Conservation (phyloP, 129 eudicot species). For the Flaveria brownii region DNA sequence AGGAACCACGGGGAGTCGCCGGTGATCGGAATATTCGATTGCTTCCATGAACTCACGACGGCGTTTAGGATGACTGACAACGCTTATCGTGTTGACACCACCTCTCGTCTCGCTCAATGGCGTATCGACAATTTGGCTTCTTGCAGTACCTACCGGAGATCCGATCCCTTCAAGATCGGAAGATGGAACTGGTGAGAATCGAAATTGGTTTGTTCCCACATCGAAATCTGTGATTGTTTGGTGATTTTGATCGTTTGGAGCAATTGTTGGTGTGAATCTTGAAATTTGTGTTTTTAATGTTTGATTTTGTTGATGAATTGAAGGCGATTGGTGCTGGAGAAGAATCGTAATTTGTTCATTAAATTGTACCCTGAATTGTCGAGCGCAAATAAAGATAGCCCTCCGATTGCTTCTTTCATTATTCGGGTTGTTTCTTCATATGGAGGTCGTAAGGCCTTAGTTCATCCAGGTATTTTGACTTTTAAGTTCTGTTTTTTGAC, state of each 20-base stretch:
- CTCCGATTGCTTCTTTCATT: conserved; percentile 86
- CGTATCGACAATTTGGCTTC: conserved; percentile 82
- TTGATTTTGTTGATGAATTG: conserved; percentile 18
- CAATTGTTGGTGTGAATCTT: background rate
- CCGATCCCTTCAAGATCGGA: conserved; percentile 96
- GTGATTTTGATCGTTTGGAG: background rate
- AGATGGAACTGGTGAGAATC: conserved; percentile 74
- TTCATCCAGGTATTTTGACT: conserved; percentile 75
- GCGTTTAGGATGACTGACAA: conserved; percentile 61
- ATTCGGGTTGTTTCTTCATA: conserved; percentile 65
- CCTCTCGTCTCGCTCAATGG: conserved; percentile 98
- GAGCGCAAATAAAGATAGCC: conserved; percentile 62
- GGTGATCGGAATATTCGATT: conserved; percentile 65
- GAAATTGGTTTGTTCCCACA: background rate
- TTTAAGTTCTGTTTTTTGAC: background rate
- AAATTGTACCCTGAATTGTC: conserved; percentile 83
- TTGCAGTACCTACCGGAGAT: conserved; percentile 65
- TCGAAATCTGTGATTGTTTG: too few species aligned
- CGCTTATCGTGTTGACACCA: conserved; percentile 81
- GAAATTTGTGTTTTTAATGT: background rate
- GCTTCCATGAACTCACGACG: conserved; percentile 78
- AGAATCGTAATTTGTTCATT: conserved; percentile 61
- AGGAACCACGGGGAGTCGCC: conserved; percentile 73
- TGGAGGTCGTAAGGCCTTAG: conserved; percentile 77
- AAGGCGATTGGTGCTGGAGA: conserved; percentile 91